phyloP scores from a whole-genome alignment of 768 basidiomycete genomes.

The Mycena alexandri region DNA sequence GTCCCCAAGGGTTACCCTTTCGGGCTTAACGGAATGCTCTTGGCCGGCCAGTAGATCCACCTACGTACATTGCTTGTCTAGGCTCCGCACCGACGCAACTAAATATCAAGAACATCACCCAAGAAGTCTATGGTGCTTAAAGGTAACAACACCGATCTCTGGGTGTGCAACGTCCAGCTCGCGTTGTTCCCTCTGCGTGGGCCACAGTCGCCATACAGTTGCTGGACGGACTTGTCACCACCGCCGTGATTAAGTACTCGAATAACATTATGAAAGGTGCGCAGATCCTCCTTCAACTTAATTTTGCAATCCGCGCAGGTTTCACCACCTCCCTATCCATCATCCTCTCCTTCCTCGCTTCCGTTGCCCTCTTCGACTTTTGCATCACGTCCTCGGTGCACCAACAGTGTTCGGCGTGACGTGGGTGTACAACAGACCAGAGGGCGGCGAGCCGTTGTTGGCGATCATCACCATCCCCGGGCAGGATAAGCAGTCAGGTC shows the following conservation, averaged over 20 bases:
- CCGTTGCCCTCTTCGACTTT: slow-evolving; percentile 92
- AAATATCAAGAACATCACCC: too few species aligned
- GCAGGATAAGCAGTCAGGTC: neutral
- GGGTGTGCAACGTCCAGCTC: slow-evolving; percentile 92
- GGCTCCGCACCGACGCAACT: too few species aligned
- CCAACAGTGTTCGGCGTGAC: slow-evolving; percentile 89
- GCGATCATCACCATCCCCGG: slow-evolving; percentile 40
- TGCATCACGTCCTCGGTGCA: slow-evolving; percentile 87
- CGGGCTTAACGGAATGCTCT: too few species aligned
- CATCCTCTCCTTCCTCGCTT: slow-evolving; percentile 94
- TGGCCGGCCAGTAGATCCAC: too few species aligned
- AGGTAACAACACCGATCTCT: slow-evolving; percentile 84
- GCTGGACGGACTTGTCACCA: slow-evolving; percentile 92
- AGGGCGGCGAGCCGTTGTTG: slow-evolving; percentile 45
- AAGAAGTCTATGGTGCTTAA: slow-evolving; percentile 96
- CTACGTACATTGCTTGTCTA: too few species aligned
- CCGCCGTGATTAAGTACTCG: slow-evolving; percentile 96
- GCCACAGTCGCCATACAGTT: slow-evolving; percentile 92
- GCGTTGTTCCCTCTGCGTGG: slow-evolving; percentile 95
- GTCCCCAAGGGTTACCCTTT: too few species aligned
- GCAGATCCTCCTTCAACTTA: too few species aligned
- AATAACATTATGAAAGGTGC: slow-evolving; percentile 96
- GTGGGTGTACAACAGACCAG: slow-evolving; percentile 93
- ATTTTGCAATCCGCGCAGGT: too few species aligned
- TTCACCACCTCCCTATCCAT: slow-evolving; percentile 97